Conservation (phyloP, 225 moss, liverwort and hornwort species). For the Sphagnum contortum region DNA sequence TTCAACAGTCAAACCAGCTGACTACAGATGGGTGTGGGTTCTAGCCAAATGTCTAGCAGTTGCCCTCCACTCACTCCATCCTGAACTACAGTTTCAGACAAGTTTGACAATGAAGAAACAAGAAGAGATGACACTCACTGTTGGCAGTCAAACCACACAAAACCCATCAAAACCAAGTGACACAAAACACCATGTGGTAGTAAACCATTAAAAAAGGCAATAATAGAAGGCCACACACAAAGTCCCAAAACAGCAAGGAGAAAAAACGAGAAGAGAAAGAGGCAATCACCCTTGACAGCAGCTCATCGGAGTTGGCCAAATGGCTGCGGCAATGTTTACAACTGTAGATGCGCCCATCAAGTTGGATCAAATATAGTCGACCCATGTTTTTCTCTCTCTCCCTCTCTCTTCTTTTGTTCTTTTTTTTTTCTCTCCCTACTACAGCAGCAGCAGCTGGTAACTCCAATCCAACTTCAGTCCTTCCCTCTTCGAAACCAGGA, state of each 20-base stretch:
- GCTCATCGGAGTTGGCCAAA: conserved; percentile 72
- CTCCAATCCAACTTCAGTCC: background rate
- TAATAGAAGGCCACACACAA: background rate
- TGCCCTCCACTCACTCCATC: no score
- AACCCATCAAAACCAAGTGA: background rate
- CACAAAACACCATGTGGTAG: background rate
- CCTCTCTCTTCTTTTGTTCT: background rate
- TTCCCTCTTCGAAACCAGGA: conserved; percentile 1
- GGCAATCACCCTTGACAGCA: conserved; percentile 65
- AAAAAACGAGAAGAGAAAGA: background rate
- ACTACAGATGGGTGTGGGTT: no score
- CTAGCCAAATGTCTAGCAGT: no score
- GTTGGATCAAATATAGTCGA: conserved; percentile 74
- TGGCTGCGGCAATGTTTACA: conserved; percentile 77
- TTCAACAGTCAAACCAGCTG: no score
- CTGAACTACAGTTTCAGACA: no score
- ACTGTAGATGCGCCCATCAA: conserved; percentile 91
- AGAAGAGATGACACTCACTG: background rate
- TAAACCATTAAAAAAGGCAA: no score
- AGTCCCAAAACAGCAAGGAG: background rate
- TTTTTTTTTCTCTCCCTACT: background rate
- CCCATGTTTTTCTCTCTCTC: conserved; percentile 38
- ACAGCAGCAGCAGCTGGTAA: no score
- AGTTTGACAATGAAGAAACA: background rate
- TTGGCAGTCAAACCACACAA: no score